phyloP scores from a whole-genome alignment of 1,284 basidiomycete species.

The Lentinula novae-zelandiae region DNA sequence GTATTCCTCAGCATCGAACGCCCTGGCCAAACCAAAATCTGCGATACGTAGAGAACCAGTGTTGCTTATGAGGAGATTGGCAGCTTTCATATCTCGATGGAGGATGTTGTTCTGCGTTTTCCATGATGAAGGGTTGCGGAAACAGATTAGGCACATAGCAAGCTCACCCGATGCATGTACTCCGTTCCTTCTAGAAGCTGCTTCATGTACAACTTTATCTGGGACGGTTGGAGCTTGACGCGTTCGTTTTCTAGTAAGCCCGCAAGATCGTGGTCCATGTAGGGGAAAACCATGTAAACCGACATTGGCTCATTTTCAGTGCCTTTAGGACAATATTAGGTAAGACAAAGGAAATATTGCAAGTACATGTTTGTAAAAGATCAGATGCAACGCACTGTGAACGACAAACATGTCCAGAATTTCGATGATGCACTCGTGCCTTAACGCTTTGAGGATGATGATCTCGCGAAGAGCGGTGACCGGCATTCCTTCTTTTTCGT shows the following conservation, averaged over 20 bases:
- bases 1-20: conserved; percentile 52
- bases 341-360: background rate
- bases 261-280: conserved; percentile 99
- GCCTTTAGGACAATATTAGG: conserved; percentile 31
- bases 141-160: conserved; percentile 8
- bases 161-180: conserved; percentile 84
- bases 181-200: conserved; percentile 93
- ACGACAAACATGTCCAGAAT: conserved; percentile 92
- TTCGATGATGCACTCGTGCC: conserved; percentile 84
- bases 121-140: background rate
- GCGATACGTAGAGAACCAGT: conserved; percentile 83
- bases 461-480: conserved; percentile 98
- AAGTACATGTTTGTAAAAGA: background rate
- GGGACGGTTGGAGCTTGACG: conserved; percentile 75
- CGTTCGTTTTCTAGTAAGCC: conserved; percentile 90
- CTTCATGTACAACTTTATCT: conserved; percentile 95
- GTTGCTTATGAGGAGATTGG: conserved; percentile 94
- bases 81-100: conserved; percentile 98
- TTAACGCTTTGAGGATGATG: conserved; percentile 89
- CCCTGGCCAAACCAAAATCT: conserved; percentile 93
- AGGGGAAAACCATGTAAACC: conserved; percentile 98
- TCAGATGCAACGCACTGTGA: conserved; percentile 44
- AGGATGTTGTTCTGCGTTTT: conserved; percentile 81
- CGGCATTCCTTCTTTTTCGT: conserved; percentile 94
- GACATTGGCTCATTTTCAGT: conserved; percentile 71